Conservation (phyloP, 1,139 yeast species). For the Candida sanyaensis region DNA sequence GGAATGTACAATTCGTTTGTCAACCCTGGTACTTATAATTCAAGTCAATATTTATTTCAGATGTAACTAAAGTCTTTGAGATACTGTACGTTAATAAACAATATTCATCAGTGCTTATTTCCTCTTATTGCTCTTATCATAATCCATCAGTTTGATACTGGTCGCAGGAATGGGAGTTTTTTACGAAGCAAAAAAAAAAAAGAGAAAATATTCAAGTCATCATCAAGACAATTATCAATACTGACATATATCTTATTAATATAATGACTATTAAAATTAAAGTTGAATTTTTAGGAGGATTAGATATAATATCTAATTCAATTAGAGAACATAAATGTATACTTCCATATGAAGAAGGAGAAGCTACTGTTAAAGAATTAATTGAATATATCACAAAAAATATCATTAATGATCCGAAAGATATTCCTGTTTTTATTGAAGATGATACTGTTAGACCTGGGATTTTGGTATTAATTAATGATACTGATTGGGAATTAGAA, state of each 20-base stretch:
- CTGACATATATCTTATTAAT: neutral
- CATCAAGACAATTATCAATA: neutral
- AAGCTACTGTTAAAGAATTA: conserved; percentile 56
- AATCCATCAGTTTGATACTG: too few relatives aligned
- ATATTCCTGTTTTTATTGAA: conserved; percentile 74
- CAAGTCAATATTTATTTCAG: too few relatives aligned
- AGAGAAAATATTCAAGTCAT: neutral
- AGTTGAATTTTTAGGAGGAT: conserved; percentile 63
- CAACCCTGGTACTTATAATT: too few relatives aligned
- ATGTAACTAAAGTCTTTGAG: too few relatives aligned
- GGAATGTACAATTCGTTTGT: too few relatives aligned
- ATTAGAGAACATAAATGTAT: conserved; percentile 49
- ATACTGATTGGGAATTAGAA: conserved; percentile 96
- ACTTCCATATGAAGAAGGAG: conserved; percentile 42
- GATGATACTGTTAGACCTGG: conserved; percentile 88
- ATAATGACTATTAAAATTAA: conserved; percentile 31
- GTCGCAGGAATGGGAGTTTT: too few relatives aligned
- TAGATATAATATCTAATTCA: conserved; percentile 63
- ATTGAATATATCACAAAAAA: conserved; percentile 54
- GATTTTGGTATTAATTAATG: conserved; percentile 85
- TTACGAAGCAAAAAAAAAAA: neutral
- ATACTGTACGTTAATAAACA: too few relatives aligned
- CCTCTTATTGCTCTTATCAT: too few relatives aligned
- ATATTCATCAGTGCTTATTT: too few relatives aligned
- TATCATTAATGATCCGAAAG: conserved; percentile 62